Percentiles rank a stretch among this genome's conserved stretches.
These are phyloP conservation scores for Gleditsia sinensis DNA, from an alignment of 306 rosid species.

Conservation along the genomic window DNA sequence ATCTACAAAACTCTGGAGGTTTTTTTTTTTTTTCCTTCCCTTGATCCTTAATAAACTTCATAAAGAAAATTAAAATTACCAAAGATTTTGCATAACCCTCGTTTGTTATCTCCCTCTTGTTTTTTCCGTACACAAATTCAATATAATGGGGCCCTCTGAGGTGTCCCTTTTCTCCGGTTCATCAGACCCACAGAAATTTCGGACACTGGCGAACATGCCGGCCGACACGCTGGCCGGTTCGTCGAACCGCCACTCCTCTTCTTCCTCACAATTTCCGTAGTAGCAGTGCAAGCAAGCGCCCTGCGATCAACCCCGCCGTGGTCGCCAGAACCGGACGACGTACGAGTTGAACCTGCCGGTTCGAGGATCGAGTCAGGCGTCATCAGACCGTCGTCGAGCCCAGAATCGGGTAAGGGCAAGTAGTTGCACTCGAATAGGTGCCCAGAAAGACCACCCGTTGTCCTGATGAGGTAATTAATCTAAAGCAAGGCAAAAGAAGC, in stretches of 20 bases:
- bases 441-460: conserved; percentile 52
- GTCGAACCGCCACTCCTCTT: conserved; percentile 50
- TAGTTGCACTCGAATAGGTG: conserved; percentile 64
- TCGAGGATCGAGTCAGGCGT: conserved; percentile 76
- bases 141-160: conserved; percentile 80
- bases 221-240: conserved; percentile 42
- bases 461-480: conserved; percentile 55
- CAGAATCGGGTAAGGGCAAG: conserved; percentile 63
- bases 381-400: conserved; percentile 60
- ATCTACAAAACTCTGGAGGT: too few species aligned
- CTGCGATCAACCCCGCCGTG: conserved; percentile 48
- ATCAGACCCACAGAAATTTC: conserved; percentile 53
- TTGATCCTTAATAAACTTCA: too few species aligned
- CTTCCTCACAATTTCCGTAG: conserved; percentile 70
- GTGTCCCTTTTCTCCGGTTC: conserved; percentile 79
- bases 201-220: conserved; percentile 45
- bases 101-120: background rate
- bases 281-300: conserved; percentile 64
- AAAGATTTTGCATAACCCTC: conserved; percentile 10
- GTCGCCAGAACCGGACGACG: conserved; percentile 70
- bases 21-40: too few species aligned
- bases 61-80: background rate
- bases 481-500: background rate
- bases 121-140: conserved; percentile 38
- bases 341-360: conserved; percentile 61